Evolutionary conservation across 2,329 filamentous ascomycete species (phyloP).

Genomic region (Seiridium unicorne): DNA sequence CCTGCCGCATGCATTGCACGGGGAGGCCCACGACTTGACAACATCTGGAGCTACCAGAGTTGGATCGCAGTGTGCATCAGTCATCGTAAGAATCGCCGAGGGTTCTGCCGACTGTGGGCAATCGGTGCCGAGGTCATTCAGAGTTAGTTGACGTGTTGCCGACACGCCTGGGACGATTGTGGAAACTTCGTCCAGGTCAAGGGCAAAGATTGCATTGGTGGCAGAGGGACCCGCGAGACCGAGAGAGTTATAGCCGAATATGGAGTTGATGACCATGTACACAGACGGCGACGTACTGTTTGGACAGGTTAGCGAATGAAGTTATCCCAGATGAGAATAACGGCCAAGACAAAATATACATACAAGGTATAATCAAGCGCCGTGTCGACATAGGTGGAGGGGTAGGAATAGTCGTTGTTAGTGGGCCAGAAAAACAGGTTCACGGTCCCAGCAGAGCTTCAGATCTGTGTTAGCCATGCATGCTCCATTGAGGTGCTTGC

Average conservation of each 20-base stretch:
- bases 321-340: background rate
- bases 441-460: conserved; percentile 27
- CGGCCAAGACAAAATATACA: background rate
- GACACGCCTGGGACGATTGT: conserved; percentile 23
- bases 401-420: conserved; percentile 27
- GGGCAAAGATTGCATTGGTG: conserved; percentile 25
- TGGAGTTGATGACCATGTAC: conserved; percentile 35
- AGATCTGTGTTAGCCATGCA: no score
- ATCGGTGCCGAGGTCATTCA: conserved; percentile 32
- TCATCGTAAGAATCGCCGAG: conserved; percentile 25
- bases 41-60: conserved; percentile 27
- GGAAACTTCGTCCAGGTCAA: conserved; percentile 32
- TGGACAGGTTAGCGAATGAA: background rate
- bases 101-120: conserved; percentile 27
- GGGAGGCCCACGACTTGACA: conserved; percentile 31
- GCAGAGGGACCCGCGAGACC: conserved; percentile 29
- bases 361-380: conserved; percentile 32
- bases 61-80: conserved; percentile 29
- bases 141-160: conserved; percentile 24
- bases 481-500: no score
- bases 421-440: conserved; percentile 34
- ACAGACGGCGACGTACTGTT: conserved; percentile 36
- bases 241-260: conserved; percentile 29
- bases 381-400: conserved; percentile 28
- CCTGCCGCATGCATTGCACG: conserved; percentile 31